Base-by-base conservation (phyloP, 1,284 basidiomycete genomes). In the Malassezia cuniculi region DNA sequence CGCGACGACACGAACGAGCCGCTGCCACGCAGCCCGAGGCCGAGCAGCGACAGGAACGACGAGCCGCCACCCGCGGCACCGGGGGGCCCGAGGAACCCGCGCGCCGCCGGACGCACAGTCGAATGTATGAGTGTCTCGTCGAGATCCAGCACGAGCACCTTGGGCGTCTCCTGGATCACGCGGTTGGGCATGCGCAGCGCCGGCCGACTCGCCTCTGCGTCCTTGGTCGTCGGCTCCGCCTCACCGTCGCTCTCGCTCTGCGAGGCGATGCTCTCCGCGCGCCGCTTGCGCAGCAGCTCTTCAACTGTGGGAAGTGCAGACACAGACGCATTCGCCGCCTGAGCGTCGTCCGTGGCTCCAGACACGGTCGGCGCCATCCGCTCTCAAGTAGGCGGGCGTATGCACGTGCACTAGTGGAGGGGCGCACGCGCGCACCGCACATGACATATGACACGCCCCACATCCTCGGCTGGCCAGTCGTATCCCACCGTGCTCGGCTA, bases 111-210 rank as follows among this genome's bases (percentile, higher is more conserved):
- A 27, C 85, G 75, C 18, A 85, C 85, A 0, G 87, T 97, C 2
- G 89, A 94, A 66, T 97, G 90, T 46, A 97, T 95, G 40, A 97
- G 77, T 1, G 90, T 97, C 71, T 97, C 90, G 68, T 97, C 90
- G 27, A 97, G 73, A 70, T 97, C 90, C 32, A 97, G 77, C 15
- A 66, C 60, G n/a, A 66, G 54, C 17, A 64, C 57, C 43, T 66
- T 66, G 29, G 60, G 62, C 11, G 60, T 52, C 29, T 65, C 56
- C 19, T 63, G 60, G 31, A 65, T 63, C 29, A 65, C 42, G 6
- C 46, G 40, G 6, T 50, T 40, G 1, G 54, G 47, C 10, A 30
- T 48, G 2, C 57, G 46, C 6, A 50, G 41, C 5, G 55, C 43
- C n/a, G n/a, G n/a, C n/a, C n/a, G n/a, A n/a, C n/a, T n/a, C n/a